These are phyloP conservation scores for Esteya vermicola DNA, from an alignment of 2,329 filamentous ascomycete genomes.

Conservation along the genomic window DNA sequence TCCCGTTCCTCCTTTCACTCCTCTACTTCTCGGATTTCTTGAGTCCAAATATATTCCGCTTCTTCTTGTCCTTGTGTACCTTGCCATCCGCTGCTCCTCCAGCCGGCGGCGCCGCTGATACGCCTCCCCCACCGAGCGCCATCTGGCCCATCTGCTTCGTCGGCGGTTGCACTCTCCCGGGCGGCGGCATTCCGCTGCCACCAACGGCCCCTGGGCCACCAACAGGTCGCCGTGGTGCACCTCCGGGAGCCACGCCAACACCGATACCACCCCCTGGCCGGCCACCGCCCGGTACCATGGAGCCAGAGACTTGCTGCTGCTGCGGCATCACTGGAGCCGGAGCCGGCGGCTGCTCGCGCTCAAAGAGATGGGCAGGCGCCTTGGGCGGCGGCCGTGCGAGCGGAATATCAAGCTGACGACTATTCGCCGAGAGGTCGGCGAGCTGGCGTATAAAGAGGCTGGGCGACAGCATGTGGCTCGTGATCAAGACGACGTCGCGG, in stretches of 20 bases:
- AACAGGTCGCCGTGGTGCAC: conserved; percentile 1
- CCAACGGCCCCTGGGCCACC: conserved; percentile 11
- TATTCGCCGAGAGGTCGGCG: conserved; percentile 62
- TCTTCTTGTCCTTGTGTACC: conserved; percentile 26
- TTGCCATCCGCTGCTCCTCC: conserved; percentile 19
- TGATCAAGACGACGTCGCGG: conserved; percentile 76
- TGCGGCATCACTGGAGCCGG: conserved; percentile 12
- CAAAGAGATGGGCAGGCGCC: conserved; percentile 75
- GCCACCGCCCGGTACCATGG: too few relatives aligned
- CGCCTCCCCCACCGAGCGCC: conserved; percentile 24
- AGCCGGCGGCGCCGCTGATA: conserved; percentile 14
- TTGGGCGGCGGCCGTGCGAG: conserved; percentile 66
- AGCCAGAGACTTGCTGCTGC: neutral
- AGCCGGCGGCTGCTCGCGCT: conserved; percentile 43
- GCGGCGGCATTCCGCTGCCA: conserved; percentile 17
- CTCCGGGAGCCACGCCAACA: neutral
- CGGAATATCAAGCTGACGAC: conserved; percentile 65
- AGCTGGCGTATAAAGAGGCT: conserved; percentile 71
- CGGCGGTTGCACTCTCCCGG: conserved; percentile 26
- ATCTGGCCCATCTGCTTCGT: conserved; percentile 41
- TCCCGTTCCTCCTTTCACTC: too few relatives aligned
- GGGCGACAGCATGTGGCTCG: conserved; percentile 86
- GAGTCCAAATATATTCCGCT: conserved; percentile 19
- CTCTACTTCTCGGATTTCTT: conserved; percentile 14
- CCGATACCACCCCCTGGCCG: conserved; percentile 15